Evolutionary conservation across 202 grass and related monocot species (phyloP).

Genomic region (Zoysia matrella): DNA sequence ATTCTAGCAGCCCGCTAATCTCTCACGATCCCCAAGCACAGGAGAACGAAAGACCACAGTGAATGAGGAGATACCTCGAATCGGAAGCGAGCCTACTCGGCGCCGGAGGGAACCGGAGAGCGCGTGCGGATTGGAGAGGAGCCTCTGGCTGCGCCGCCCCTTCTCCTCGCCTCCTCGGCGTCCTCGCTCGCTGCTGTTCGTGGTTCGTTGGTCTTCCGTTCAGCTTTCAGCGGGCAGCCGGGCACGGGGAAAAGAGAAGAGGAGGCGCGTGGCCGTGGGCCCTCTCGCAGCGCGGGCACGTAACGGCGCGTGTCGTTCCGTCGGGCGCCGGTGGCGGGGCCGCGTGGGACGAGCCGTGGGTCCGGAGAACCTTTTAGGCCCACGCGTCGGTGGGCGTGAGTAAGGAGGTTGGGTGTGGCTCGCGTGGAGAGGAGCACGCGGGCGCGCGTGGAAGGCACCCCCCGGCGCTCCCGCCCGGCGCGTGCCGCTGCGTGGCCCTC

Average conservation of each 20-base stretch:
- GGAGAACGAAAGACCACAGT: not conserved
- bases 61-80: not conserved
- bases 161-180: no score
- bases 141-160: no score
- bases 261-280: not conserved
- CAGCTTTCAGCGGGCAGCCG: no score
- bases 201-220: not conserved
- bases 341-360: not conserved
- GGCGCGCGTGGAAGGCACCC: slow-evolving; percentile 34
- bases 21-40: not conserved
- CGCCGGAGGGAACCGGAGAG: not conserved
- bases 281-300: slow-evolving; percentile 15
- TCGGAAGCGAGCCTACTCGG: not conserved
- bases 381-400: not conserved
- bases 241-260: not conserved
- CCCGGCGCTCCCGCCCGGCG: slow-evolving; percentile 6
- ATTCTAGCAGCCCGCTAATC: not conserved
- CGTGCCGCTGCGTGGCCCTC: slow-evolving; percentile 46
- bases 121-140: not conserved
- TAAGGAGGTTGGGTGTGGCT: not conserved
- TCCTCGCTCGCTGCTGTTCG: not conserved
- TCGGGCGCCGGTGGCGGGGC: not conserved
- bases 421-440: not conserved
- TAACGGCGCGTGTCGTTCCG: slow-evolving; percentile 28
- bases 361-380: not conserved